Base-by-base conservation (phyloP, 805 yeast species). In the Candida endomychidarum region DNA sequence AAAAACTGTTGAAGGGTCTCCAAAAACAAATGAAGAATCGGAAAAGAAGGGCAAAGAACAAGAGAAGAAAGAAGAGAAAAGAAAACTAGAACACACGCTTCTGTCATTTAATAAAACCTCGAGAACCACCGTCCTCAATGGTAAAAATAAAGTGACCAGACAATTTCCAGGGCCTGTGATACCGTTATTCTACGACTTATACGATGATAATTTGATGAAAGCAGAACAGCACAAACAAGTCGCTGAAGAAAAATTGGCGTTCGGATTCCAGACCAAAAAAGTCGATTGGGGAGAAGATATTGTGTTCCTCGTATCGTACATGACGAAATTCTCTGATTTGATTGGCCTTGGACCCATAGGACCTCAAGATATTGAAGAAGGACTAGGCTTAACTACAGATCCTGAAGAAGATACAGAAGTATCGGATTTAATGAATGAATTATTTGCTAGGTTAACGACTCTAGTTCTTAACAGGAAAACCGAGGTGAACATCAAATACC, bases 151-250 rank as follows among this genome's bases (percentile, higher is more conserved):
- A 44, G 43, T 53, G 11, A 51, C 67, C 7, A 48, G 70, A 22
- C 62, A 63, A 24, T 53, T 60, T 11, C 72, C 74, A 0, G 73
- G 72, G 1, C 73, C 75, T 1, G 48, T 68, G 32, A 51, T 68
- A 3, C 58, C 63, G 0, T 46, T 69, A 20, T 47, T 53, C 35
- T 67, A 61, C 42, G 65, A 61, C 31, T 47, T 59, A 8, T 68
- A 69, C 40, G 74, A 69, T 41, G 72, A 65, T 11, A 64, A 62
- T 46, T 34, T 58, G 8, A 40, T 65, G 28, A 38, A 40, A 5
- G 48, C 50, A 5, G 29, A 50, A 5, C 46, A 46, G 16, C 33
- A 47, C 22, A 25, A 37, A 8, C 25, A 24, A 3, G 51, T 54
- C 2, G 46, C 46, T n/a, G 45, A 47, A 12, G 65, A 65, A 36